Base-by-base conservation (phyloP, 306 rosid genomes). In the barrel medic (Medicago truncatula) region DNA sequence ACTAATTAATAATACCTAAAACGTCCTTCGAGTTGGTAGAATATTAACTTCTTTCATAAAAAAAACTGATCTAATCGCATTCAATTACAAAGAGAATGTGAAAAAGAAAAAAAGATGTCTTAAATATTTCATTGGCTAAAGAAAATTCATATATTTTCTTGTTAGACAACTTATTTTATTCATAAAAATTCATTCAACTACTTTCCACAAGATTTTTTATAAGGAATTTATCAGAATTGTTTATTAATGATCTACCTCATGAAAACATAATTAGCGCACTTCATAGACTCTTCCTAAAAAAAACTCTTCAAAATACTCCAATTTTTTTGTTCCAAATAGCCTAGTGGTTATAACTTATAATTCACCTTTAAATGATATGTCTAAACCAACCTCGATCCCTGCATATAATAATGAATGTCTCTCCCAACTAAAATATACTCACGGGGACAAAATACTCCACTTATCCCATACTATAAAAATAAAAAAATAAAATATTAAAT, bases 1-100 rank as follows among this genome's bases (percentile, higher is more conserved):
- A 79, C 72, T 9, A 63, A 39, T 34, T n/a, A n/a, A n/a, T n/a
- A n/a, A n/a, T n/a, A 62, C 61, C 70, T 6, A 68, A 62, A 77
- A 20, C 12, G 74, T 70, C 58, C 58, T 62, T 43, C 16, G 40
- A 78, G 43, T 16, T 12, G 61, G 52, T 54, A 69, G 70, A 3
- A 10, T 61, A 44, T 39, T 62, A 78, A 54, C 10, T 62, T 56
- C 9, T 8, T 77, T 67, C 43, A 72, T 44, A 18, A 28, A 79
- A n/a, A n/a, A 44, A 72, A 17, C 20, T 78, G 3, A 80, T 65
- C 44, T 58, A 67, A 66, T 20, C 38, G 5, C 38, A 74, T 80
- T 77, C 68, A 59, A 49, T 74, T 78, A 17, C 46, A 49, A 7
- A 21, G 8, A 67, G 44, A 49, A 65, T 64, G 78, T 50, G 5